Base-by-base conservation (phyloP, 192 early-diverging fungal genomes). In the Bifiguratus adelaidae region DNA sequence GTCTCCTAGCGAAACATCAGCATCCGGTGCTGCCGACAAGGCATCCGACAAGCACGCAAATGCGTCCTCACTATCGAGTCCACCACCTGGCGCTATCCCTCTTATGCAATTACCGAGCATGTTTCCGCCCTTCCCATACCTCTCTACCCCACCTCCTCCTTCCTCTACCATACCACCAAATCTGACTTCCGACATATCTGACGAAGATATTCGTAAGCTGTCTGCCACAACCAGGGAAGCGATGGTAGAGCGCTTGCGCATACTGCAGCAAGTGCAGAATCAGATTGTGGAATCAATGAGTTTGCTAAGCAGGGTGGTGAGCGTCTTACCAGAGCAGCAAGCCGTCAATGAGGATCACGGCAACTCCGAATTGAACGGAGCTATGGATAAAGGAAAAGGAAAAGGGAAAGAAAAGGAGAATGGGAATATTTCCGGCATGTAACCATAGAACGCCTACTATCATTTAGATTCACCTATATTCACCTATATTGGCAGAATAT, bases 231-330 rank as follows among this genome's bases (percentile, higher is more conserved):
- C 80, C 2, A 63, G 78, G 25, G 65, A 72, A 2, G 80, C 74
- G 3, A 71, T 86, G 2, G 65, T 66, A 40, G 80, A 86, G 28
- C 66, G 80, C 9, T 60, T 86, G 28, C 69, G 78, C 9, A 63
- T 83, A 21, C 53, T 86, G 35, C 70, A 82, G 21, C 67, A 68
- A 1, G 63, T 78, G 7, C 74, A 83, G 45, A 48, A 48, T 1
- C 83, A 86, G 57, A 72, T 84, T 26, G 61, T 65, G 18, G 47
- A 71, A 19, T 50, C 55, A 7, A 73, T 77, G 26, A 53, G 55
- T 18, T 37, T 53, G 11, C 48, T 77, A 19, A 60, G 60, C 4
- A 59, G 58, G 13, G 69, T 56, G 7, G 12, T 77, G 6, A 61
- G 58, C 21, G 61, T 51, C 2, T 29, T 77, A 20, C 75, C 71